Evolutionary conservation across 2,329 filamentous ascomycete genomes (phyloP).

Genomic region (Penicillium polonicum): DNA sequence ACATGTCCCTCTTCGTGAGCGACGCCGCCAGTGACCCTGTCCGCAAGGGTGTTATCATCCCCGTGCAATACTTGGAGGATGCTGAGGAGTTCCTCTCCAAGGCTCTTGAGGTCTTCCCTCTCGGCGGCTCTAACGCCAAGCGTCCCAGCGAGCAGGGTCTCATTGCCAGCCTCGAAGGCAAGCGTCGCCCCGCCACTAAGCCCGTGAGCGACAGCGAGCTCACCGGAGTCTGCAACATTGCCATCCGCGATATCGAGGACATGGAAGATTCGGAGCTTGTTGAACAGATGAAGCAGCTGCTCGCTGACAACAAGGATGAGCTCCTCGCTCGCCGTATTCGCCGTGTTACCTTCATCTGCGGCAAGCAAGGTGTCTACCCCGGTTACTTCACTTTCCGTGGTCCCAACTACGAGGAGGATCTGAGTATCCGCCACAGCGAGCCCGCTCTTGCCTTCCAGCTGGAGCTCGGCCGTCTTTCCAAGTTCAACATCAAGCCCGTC

Average conservation of each 20-base stretch:
- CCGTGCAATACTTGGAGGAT: constrained; percentile 90
- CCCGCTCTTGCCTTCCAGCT: constrained; percentile 98
- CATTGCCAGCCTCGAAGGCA: constrained; percentile 70
- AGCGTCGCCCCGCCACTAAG: constrained; percentile 60
- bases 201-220: constrained; percentile 70
- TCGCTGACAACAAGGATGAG: constrained; percentile 80
- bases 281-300: constrained; percentile 69
- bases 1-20: constrained; percentile 83
- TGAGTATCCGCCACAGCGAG: constrained; percentile 95
- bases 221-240: constrained; percentile 88
- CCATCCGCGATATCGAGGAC: constrained; percentile 82
- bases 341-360: constrained; percentile 93
- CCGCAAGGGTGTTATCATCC: constrained; percentile 90
- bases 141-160: constrained; percentile 58
- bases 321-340: constrained; percentile 78
- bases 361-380: constrained; percentile 90
- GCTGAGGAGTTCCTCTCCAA: constrained; percentile 81
- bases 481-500: constrained; percentile 97
- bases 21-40: constrained; percentile 69
- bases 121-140: constrained; percentile 56
- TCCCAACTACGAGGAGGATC: constrained; percentile 82
- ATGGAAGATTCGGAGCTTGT: constrained; percentile 79
- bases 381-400: constrained; percentile 99
- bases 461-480: constrained; percentile 86
- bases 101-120: constrained; percentile 79